Percentiles rank a stretch among this genome's conserved stretches.
These are phyloP conservation scores for Phytophthora tubulina DNA, from an alignment of 352 stramenopile species.

Conservation along the genomic window DNA sequence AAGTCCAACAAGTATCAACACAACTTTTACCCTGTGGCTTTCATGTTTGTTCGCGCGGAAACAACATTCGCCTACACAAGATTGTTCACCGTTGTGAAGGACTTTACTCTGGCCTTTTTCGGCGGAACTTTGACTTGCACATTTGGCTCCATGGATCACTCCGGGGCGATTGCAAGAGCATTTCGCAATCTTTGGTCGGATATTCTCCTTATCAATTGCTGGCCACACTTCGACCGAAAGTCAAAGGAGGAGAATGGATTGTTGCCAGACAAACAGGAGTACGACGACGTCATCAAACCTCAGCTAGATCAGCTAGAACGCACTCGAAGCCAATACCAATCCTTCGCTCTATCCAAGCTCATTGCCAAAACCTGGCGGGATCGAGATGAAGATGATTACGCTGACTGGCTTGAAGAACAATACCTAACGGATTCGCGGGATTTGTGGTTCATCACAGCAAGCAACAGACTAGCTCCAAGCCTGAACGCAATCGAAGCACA, in stretches of 20 bases:
- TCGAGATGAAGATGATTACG: background rate
- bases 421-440: too few species aligned
- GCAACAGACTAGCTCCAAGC: background rate
- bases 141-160: background rate
- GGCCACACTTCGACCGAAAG: background rate
- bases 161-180: background rate
- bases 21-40: slow-evolving; percentile 14
- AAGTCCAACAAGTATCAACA: slow-evolving; percentile 5
- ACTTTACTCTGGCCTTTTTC: background rate
- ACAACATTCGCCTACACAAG: background rate
- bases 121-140: background rate
- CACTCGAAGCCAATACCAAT: background rate
- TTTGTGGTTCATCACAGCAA: background rate
- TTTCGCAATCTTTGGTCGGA: background rate
- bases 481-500: background rate
- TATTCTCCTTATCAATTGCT: background rate
- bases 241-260: background rate
- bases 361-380: background rate
- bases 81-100: background rate
- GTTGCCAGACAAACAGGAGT: background rate
- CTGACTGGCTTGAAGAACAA: background rate
- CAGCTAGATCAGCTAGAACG: background rate
- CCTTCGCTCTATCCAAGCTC: background rate
- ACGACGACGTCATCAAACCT: too few species aligned
- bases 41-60: slow-evolving; percentile 23